phyloP scores from a whole-genome alignment of 2,329 filamentous ascomycete species.

The Fusarium tupiense region DNA sequence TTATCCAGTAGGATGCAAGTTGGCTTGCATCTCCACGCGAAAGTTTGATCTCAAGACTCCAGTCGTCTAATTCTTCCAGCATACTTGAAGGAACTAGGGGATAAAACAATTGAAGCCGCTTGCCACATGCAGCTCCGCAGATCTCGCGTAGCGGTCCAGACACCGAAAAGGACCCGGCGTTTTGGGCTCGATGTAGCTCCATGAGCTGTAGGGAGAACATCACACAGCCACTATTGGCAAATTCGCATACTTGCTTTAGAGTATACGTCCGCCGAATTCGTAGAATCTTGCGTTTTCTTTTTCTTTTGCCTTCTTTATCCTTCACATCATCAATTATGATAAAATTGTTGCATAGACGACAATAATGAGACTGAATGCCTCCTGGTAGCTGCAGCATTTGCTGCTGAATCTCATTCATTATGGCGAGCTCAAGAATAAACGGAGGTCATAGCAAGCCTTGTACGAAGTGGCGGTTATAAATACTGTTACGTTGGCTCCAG shows the following conservation, averaged over 20 bases:
- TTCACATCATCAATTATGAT: not conserved
- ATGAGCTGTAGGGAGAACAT: not conserved
- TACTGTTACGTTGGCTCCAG: not conserved
- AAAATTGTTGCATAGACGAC: not conserved
- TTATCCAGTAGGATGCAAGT: not conserved
- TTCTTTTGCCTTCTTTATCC: not conserved
- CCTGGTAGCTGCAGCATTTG: not conserved
- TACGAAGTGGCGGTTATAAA: rapidly evolving
- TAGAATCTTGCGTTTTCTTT: not conserved
- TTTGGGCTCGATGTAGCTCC: not conserved
- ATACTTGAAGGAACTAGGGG: not conserved
- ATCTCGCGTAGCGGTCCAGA: not conserved
- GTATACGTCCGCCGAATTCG: not conserved
- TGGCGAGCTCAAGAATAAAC: not conserved
- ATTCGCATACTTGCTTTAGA: not conserved
- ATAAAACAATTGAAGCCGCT: not conserved
- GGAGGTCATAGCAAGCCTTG: rapidly evolving
- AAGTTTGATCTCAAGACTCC: not conserved
- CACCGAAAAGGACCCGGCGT: not conserved
- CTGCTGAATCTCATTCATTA: not conserved
- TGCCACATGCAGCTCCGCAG: not conserved
- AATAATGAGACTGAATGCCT: not conserved
- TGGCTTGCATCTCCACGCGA: not conserved
- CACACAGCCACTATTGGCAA: not conserved
- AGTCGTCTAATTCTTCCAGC: not conserved